A percentile compares a stretch with the other conserved stretches of the same genome.
phyloP scores from a whole-genome alignment of 768 basidiomycete species.

The Cyclocybe cylindracea region DNA sequence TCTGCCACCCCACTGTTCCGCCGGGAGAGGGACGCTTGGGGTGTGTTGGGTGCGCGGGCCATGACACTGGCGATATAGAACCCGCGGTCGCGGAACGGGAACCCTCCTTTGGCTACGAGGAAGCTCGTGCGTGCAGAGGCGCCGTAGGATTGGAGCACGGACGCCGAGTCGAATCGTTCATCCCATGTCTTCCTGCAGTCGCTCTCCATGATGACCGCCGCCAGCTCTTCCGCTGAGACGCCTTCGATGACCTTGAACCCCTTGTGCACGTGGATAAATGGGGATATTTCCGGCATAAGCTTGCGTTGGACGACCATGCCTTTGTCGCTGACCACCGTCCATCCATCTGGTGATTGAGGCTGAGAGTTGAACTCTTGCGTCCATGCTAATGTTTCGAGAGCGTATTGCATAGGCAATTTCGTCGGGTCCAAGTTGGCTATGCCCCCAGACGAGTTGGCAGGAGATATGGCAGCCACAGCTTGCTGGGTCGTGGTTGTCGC shows the following conservation, averaged over 20 bases:
- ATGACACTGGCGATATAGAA: conserved; percentile 79
- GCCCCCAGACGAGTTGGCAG: conserved; percentile 44
- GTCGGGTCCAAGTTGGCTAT: conserved; percentile 49
- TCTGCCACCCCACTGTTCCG: conserved; percentile 40
- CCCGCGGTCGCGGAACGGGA: conserved; percentile 89
- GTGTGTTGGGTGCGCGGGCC: conserved; percentile 53
- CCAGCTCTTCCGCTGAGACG: conserved; percentile 89
- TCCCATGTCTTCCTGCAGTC: conserved; percentile 85
- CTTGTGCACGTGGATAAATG: conserved; percentile 80
- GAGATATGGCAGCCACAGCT: conserved; percentile 77
- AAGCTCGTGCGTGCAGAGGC: conserved; percentile 74
- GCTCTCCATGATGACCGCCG: conserved; percentile 66
- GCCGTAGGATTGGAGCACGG: conserved; percentile 76
- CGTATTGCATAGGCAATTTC: conserved; percentile 77
- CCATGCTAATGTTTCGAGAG: conserved; percentile 80
- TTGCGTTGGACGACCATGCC: conserved; percentile 77
- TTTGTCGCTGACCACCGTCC: conserved; percentile 78
- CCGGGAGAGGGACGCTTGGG: conserved; percentile 25
- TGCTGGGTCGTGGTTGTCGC: conserved; percentile 73
- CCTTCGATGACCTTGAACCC: conserved; percentile 93
- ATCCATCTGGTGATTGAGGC: conserved; percentile 50
- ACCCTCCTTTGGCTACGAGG: conserved; percentile 71
- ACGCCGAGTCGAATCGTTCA: conserved; percentile 74
- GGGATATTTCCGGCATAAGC: conserved; percentile 74
- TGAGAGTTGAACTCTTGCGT: conserved; percentile 68